Evolutionary conservation across 106 monocot genomes (phyloP).

Genomic region (Dendrobium chrysotoxum): DNA sequence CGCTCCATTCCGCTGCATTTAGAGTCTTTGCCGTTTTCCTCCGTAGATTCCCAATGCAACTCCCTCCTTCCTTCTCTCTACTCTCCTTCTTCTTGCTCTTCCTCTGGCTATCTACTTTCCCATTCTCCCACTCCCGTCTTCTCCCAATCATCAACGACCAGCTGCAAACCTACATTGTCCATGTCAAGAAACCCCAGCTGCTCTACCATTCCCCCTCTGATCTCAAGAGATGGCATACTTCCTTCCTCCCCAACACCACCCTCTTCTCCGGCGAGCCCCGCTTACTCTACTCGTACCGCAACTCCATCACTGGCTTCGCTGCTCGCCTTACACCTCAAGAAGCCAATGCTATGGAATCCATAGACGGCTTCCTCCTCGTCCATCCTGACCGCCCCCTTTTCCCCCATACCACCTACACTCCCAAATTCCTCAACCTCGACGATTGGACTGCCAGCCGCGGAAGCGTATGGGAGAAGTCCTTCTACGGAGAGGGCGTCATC

Average conservation of each 20-base stretch:
- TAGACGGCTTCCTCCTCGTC: conserved; percentile 23
- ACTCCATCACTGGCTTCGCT: conserved; percentile 40
- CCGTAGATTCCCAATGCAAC: background rate
- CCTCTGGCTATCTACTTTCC: background rate
- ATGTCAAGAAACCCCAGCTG: conserved; percentile 1
- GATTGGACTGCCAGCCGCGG: background rate
- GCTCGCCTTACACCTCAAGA: conserved; percentile 28
- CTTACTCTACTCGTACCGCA: conserved; percentile 33
- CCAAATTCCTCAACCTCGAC: conserved; percentile 24
- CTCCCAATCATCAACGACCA: conserved; percentile 3
- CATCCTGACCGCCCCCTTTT: conserved; percentile 11
- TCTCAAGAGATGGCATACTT: conserved; percentile 20
- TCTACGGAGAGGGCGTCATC: conserved; percentile 23
- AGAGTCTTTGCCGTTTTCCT: background rate
- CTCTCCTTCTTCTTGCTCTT: background rate
- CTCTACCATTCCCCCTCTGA: background rate
- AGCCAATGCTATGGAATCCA: conserved; percentile 13
- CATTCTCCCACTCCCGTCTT: background rate
- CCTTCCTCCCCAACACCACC: conserved; percentile 22
- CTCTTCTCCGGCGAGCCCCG: conserved; percentile 5
- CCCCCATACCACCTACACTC: conserved; percentile 37
- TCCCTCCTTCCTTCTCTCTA: background rate
- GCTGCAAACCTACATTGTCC: conserved; percentile 17
- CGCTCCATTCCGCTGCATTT: background rate
- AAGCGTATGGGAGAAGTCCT: background rate